These are phyloP conservation scores for Insectozyma bohioensis DNA, from an alignment of 1,139 yeast species.

Conservation along the genomic window DNA sequence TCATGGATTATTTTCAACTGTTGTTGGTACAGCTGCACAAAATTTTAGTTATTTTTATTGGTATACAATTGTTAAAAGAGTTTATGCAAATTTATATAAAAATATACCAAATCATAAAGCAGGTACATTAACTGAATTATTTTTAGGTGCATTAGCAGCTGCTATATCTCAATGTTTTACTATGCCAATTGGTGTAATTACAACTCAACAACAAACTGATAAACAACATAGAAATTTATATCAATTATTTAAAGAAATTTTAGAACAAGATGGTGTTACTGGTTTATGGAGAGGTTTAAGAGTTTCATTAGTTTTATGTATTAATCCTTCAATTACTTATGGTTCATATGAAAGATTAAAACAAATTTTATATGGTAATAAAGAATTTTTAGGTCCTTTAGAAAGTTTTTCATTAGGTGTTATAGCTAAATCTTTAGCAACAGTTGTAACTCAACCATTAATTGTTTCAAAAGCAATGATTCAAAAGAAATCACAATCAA, in stretches of 20 bases:
- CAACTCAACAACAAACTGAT: constrained; percentile 81
- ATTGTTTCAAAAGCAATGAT: constrained; percentile 80
- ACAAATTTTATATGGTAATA: constrained; percentile 48
- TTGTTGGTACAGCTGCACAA: constrained; percentile 74
- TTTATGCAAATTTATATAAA: constrained; percentile 49
- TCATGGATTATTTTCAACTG: constrained; percentile 69
- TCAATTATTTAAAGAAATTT: constrained; percentile 53
- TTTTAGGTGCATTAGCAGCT: constrained; percentile 84
- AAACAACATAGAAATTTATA: constrained; percentile 41
- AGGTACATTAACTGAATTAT: constrained; percentile 67
- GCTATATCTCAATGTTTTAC: constrained; percentile 82
- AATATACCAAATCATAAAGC: constrained; percentile 40
- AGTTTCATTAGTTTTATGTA: constrained; percentile 74
- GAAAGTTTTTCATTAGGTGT: constrained; percentile 78
- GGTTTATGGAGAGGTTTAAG: constrained; percentile 87
- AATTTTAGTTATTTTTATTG: constrained; percentile 85
- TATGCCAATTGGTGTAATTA: constrained; percentile 78
- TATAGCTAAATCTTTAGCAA: constrained; percentile 77
- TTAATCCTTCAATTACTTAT: constrained; percentile 86
- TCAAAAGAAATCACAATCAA: constrained; percentile 46
- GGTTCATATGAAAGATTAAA: constrained; percentile 77
- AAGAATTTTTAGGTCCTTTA: constrained; percentile 54
- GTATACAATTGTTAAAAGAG: constrained; percentile 72
- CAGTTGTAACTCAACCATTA: constrained; percentile 79
- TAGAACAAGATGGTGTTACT: constrained; percentile 63